A percentile compares a stretch with the other conserved stretches of the same genome.
These are phyloP conservation scores for Epipyxis sp. DNA, from an alignment of 108 stramenopile species.

Conservation along the genomic window DNA sequence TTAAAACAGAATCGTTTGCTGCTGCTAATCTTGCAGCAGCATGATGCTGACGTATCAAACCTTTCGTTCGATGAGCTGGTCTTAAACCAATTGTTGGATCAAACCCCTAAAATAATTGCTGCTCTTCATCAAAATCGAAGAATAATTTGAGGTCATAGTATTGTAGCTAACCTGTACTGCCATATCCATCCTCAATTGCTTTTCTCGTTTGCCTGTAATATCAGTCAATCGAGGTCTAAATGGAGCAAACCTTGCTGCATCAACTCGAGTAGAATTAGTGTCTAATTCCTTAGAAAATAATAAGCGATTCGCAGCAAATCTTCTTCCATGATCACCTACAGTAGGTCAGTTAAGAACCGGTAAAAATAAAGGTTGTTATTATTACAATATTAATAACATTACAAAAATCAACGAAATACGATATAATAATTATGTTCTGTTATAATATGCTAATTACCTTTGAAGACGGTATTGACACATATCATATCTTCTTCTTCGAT, in stretches of 20 bases:
- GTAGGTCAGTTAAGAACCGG: too few relatives aligned
- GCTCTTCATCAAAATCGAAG: too few relatives aligned
- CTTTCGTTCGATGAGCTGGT: neutral
- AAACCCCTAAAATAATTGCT: conserved; percentile 1
- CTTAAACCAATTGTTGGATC: conserved; percentile 8
- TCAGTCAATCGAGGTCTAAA: conserved; percentile 9
- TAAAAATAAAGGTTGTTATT: too few relatives aligned
- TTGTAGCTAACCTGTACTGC: too few relatives aligned
- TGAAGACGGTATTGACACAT: neutral
- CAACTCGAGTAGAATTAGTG: neutral
- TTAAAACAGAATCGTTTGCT: neutral
- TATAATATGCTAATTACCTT: too few relatives aligned
- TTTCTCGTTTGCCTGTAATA: neutral
- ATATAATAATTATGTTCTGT: too few relatives aligned
- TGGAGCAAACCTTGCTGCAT: neutral
- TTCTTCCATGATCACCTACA: conserved; percentile 7
- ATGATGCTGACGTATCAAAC: neutral
- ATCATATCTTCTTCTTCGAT: conserved; percentile 3
- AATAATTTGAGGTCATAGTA: too few relatives aligned
- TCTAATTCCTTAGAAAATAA: conserved; percentile 1
- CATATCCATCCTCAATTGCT: neutral
- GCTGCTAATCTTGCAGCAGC: neutral
- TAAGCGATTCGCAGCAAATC: neutral
- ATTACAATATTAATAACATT: too few relatives aligned
- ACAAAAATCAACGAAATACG: too few relatives aligned